A percentile compares a stretch with the other conserved stretches of the same genome.
phyloP scores from a whole-genome alignment of 2,329 filamentous ascomycete genomes.

The Cordyceps cateniannulata region DNA sequence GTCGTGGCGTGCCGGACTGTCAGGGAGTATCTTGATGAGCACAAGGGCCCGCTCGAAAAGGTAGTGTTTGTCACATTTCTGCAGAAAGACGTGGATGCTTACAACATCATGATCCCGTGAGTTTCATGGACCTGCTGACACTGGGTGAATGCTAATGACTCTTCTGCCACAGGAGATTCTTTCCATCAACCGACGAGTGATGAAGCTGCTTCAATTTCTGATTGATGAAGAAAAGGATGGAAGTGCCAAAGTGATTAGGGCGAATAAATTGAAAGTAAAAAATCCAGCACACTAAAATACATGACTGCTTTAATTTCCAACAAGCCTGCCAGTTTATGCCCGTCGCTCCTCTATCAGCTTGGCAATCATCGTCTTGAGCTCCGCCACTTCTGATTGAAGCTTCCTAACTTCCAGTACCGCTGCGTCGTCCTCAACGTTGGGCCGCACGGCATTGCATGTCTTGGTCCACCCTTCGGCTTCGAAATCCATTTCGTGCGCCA shows the following conservation, averaged over 20 bases:
- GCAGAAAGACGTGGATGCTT: slow-evolving; percentile 68
- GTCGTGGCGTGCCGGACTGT: slow-evolving; percentile 59
- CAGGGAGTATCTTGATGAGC: slow-evolving; percentile 45
- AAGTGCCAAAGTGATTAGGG: neutral
- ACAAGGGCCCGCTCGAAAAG: slow-evolving; percentile 51
- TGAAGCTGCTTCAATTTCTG: neutral
- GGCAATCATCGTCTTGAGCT: slow-evolving; percentile 45
- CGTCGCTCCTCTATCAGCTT: slow-evolving; percentile 19
- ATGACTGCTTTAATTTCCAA: neutral
- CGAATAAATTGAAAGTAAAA: neutral
- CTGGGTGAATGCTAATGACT: neutral
- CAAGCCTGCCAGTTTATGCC: neutral
- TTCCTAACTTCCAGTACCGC: slow-evolving; percentile 63
- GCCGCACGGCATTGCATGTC: slow-evolving; percentile 66
- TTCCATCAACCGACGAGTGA: neutral
- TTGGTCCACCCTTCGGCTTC: slow-evolving; percentile 82
- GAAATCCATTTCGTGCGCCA: slow-evolving; percentile 65
- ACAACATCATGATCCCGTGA: slow-evolving; percentile 66
- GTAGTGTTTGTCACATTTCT: slow-evolving; percentile 84
- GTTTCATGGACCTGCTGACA: slow-evolving; percentile 12
- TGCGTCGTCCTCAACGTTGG: slow-evolving; percentile 75
- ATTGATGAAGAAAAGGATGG: neutral
- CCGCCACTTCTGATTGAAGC: slow-evolving; percentile 51
- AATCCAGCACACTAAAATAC: neutral
- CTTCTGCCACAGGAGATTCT: neutral